Evolutionary conservation across 139 green algal species (phyloP), one percentile per base, ranked within the genome.

Genomic region (Tetradesmus lagerheimii): DNA sequence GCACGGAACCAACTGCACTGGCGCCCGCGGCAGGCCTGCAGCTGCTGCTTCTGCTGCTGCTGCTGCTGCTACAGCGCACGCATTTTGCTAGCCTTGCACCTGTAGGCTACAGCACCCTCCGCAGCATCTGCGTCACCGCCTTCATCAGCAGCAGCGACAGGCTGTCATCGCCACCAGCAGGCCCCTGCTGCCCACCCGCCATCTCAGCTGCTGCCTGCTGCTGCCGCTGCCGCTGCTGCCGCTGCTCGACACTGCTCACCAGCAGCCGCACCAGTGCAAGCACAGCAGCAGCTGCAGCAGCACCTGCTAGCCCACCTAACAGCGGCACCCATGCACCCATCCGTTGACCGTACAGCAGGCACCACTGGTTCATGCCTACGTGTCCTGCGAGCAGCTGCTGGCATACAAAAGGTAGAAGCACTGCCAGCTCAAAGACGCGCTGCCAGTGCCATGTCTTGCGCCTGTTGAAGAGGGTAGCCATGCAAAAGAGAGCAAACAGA

Each of bases 361-460:
- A 81, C 87, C 87, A 91, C 38, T 91, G 87, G 39, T 29, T 39
- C 15, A 91, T 57, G 27, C 37, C 77, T 25, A 27, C 4, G 16
- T 91, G 80, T 11, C 57, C 64, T n/a, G n/a, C 20, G 18, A 81
- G 80, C 82, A 91, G 66, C 80, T 88, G 80, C 88, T 78, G 80
- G 31, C 34, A 41, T 0, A 88, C 66, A 64, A 88, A 91, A 6
- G 88, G 88, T 35, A 83, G 39, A 25, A 91, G 43, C n/a, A 83
- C 88, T 27, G 80, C 88, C 37, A 91, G 12, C 45, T 91, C 88
- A 71, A 88, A 88, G 31, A 82, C 29, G 5, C 88, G 80, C 12
- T 91, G 88, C 88, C 88, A 91, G 67, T 91, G 88, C 88, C 88
- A 91, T 0, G 18, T 14, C 67, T 91, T 91, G 80, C 23, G 62